Percentiles rank a stretch among this genome's conserved stretches.
Conservation (phyloP, 2,329 filamentous ascomycete genomes). For the Paracorniculantispora psalliotae region DNA sequence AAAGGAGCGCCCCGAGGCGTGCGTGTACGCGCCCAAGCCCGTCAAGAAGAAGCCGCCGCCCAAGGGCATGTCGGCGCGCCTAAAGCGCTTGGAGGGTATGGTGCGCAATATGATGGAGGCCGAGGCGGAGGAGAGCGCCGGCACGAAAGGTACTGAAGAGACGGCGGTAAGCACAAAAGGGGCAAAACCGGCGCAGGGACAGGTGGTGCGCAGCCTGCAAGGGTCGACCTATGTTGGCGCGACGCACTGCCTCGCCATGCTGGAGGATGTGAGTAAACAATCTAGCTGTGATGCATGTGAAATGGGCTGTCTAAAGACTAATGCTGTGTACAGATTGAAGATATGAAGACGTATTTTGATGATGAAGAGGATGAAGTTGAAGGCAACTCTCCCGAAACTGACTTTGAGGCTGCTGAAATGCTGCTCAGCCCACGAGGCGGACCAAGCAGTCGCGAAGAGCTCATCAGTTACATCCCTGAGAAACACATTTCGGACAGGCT, state of each 20-base stretch:
- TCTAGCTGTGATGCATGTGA: no score
- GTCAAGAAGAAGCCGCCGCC: conserved; percentile 35
- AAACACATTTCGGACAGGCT: conserved; percentile 43
- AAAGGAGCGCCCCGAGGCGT: conserved; percentile 41
- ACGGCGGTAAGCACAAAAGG: conserved; percentile 12
- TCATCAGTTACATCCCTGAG: conserved; percentile 45
- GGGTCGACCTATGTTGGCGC: conserved; percentile 52
- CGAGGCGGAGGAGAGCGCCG: conserved; percentile 21
- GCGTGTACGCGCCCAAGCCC: conserved; percentile 45
- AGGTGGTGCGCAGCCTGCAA: conserved; percentile 39
- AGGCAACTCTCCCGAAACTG: conserved; percentile 28
- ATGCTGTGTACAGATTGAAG: conserved; percentile 51
- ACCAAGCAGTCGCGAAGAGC: conserved; percentile 38
- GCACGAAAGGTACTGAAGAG: not conserved
- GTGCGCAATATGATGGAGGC: conserved; percentile 51
- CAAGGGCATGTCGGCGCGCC: conserved; percentile 48
- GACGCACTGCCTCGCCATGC: conserved; percentile 56
- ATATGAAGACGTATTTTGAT: conserved; percentile 54
- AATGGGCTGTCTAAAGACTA: no score
- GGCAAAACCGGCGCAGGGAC: conserved; percentile 28
- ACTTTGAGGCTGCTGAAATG: conserved; percentile 36
- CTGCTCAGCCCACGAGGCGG: conserved; percentile 36
- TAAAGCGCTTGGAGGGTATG: conserved; percentile 53
- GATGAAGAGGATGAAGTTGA: conserved; percentile 36
- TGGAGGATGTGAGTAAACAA: conserved; percentile 56